Evolutionary conservation across 306 rosid species (phyloP), one percentile per base, ranked within the genome.

Genomic region (Benincasa hispida): DNA sequence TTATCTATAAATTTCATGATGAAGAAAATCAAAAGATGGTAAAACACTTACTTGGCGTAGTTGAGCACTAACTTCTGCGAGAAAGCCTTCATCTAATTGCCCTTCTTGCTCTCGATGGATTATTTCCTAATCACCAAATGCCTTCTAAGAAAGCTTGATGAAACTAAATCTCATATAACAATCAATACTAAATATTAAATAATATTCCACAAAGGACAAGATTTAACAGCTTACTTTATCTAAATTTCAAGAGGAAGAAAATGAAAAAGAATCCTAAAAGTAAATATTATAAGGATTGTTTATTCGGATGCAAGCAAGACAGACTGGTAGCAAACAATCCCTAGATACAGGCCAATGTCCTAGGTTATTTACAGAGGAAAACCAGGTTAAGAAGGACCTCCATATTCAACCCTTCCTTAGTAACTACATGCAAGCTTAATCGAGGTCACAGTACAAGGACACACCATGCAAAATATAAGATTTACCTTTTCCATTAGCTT

Each of bases 51-150:
- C 97, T 81, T 93, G 97, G 77, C 97, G 86, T 65, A 91, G 88
- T 82, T 93, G 98, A 14, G 96, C 98, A 74, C 78, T 91, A 80
- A 93, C 97, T 87, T 93, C 94, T 3, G 98, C 84, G 82, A 93
- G 98, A 82, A 91, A 90, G 34, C 98, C 97, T 86, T 93, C 96
- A 83, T 91, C 96, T 76, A 93, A 83, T 83, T 86, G 84, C 77
- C 98, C 98, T 79, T 83, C 97, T 87, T 84, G 84, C 66, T 87
- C 97, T 90, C 94, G 88, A 78, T 80, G 88, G 28, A 74, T 60
- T 85, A 93, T 84, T 83, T 88, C 93, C 98, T 93, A 83, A 83
- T 78, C 74, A 67, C 2, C 74, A 67, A 35, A 37, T 67, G 39
- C 30, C 42, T 21, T 67, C 32, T 39, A 22, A 39, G 53, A 67